A percentile compares a stretch with the other conserved stretches of the same genome.
Evolutionary conservation across 768 basidiomycete species (phyloP).

Genomic region (Kwoniella shandongensis): DNA sequence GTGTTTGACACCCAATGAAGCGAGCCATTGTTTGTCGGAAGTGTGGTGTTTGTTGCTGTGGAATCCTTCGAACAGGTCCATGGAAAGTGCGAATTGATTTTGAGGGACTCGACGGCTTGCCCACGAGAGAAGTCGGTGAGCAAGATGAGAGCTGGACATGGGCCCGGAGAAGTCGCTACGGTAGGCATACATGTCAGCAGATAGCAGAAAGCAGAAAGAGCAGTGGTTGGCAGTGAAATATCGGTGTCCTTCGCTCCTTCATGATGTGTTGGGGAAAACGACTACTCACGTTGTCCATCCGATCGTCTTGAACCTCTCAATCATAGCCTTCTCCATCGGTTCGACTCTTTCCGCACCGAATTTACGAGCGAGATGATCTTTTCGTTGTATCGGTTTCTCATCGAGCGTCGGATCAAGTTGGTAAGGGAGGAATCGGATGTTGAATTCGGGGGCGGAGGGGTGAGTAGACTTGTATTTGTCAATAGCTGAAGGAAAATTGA

Average conservation of each 20-base stretch:
- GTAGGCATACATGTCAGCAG: not conserved
- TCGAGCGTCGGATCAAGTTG: conserved; percentile 56
- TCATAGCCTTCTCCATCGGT: conserved; percentile 60
- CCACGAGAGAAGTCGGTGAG: conserved; percentile 31
- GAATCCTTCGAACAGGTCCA: conserved; percentile 28
- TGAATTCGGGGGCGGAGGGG: conserved; percentile 50
- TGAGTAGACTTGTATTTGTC: conserved; percentile 49
- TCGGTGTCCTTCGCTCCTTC: too few species aligned
- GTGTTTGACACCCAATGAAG: conserved; percentile 25
- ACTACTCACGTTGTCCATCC: conserved; percentile 64
- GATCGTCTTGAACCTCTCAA: conserved; percentile 62
- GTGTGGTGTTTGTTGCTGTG: conserved; percentile 19
- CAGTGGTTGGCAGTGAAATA: too few species aligned
- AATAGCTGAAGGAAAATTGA: conserved; percentile 13
- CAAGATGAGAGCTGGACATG: conserved; percentile 29
- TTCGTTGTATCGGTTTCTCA: conserved; percentile 36
- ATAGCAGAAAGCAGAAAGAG: not conserved
- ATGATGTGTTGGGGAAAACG: too few species aligned
- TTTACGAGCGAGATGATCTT: conserved; percentile 43
- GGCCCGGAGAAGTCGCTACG: conserved; percentile 15
- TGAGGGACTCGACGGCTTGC: conserved; percentile 18
- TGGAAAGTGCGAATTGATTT: conserved; percentile 24
- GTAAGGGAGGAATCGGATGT: conserved; percentile 59
- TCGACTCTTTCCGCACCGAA: conserved; percentile 61
- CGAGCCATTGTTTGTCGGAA: conserved; percentile 23